Conservation (phyloP, 495 filamentous ascomycete genomes). For the Penicillium subrubescens region DNA sequence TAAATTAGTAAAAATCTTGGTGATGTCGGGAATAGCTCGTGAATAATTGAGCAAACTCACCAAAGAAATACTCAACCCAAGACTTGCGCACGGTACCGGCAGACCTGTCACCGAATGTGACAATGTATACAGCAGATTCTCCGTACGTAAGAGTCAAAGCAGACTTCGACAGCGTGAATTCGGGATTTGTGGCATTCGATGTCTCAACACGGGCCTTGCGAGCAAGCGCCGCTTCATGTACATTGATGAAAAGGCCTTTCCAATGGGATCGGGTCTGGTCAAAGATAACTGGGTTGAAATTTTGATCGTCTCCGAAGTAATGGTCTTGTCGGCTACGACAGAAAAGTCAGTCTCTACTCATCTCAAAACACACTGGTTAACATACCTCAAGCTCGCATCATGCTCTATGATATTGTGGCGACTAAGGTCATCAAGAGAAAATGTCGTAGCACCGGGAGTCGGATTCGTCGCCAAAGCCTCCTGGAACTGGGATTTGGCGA, state of each 20-base stretch:
- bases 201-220: conserved; percentile 1
- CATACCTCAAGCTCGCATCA: neutral
- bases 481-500: neutral
- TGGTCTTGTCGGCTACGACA: neutral
- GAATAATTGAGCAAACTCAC: neutral
- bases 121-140: neutral
- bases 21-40: neutral
- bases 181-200: neutral
- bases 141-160: neutral
- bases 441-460: neutral
- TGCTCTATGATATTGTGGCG: neutral
- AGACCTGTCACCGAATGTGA: neutral
- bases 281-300: neutral
- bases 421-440: neutral
- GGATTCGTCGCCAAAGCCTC: neutral
- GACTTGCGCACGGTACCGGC: neutral
- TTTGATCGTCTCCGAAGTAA: neutral
- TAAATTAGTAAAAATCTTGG: neutral
- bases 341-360: neutral
- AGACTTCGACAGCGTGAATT: neutral
- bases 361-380: neutral
- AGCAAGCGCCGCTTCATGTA: neutral
- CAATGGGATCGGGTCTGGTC: conserved; percentile 4
- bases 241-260: neutral
- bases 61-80: conserved; percentile 3